Conservation (phyloP, 2,329 filamentous ascomycete genomes). For the Emergomyces pasteurianus region DNA sequence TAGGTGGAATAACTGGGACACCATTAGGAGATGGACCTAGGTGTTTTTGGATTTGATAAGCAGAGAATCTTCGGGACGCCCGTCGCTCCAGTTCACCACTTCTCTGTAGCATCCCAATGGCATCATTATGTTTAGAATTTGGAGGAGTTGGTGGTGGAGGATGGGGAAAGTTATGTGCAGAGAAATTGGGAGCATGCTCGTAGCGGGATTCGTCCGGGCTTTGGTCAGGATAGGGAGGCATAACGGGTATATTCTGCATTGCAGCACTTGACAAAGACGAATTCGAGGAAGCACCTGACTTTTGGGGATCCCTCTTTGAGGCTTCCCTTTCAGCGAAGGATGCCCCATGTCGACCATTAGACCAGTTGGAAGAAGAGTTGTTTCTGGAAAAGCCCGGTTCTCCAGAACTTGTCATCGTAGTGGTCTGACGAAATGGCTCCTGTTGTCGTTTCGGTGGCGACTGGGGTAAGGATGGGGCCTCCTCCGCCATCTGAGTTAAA, state of each 20-base stretch:
- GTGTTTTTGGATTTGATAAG: conserved; percentile 94
- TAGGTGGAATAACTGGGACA: conserved; percentile 70
- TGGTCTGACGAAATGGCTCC: conserved; percentile 23
- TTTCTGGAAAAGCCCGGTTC: conserved; percentile 15
- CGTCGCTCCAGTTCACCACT: conserved; percentile 85
- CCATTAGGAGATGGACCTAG: conserved; percentile 69
- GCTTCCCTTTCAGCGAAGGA: conserved; percentile 29
- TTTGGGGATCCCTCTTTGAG: conserved; percentile 28
- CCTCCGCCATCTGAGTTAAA: conserved; percentile 35
- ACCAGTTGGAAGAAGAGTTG: conserved; percentile 17
- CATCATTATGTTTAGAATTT: conserved; percentile 74
- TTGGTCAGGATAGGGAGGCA: conserved; percentile 52
- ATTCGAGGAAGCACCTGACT: conserved; percentile 18
- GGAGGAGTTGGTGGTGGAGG: conserved; percentile 70
- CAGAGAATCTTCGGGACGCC: conserved; percentile 85
- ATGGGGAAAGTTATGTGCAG: conserved; percentile 24
- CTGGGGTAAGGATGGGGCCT: conserved; percentile 18
- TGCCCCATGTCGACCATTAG: conserved; percentile 17
- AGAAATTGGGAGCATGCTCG: conserved; percentile 12
- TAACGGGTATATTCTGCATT: conserved; percentile 63
- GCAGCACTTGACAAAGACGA: conserved; percentile 50
- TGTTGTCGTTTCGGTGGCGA: conserved; percentile 24
- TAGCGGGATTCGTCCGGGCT: conserved; percentile 13
- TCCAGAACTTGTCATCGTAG: conserved; percentile 28
- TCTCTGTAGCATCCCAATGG: conserved; percentile 77